Evolutionary conservation across 2,329 filamentous ascomycete genomes (phyloP), one percentile per base, ranked within the genome.

Genomic region (Fusarium pseudoanthophilum): DNA sequence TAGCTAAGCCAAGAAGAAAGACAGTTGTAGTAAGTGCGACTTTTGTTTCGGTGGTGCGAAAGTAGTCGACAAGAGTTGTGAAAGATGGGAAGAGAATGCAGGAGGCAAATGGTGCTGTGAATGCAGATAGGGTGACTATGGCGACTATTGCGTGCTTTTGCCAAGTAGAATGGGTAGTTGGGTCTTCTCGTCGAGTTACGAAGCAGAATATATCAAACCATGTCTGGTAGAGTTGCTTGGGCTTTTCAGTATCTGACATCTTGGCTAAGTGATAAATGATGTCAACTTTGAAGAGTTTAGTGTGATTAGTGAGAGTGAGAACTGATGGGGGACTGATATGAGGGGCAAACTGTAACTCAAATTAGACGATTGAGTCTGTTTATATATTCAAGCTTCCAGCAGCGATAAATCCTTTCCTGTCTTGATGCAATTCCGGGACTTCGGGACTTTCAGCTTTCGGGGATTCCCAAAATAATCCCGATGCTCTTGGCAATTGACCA

Each of bases 61-160:
- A 61, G 37, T 61, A 15, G 15, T 61, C 18, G n/a, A 61, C 49
- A 11, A 57, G 49, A 9, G 58, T 61, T 11, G 58, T 57, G 15
- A 61, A 61, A 2, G 49, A 61, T 39, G 58, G 58, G 24, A 61
- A 57, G 28, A 61, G 24, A 11, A 61, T 61, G 20, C 52, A 57
- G 0, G 58, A 61, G n/a, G 58, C 58, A 18, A 61, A 61, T 6
- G 49, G 58, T 2, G 58, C 49, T 2, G 58, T 61, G 11, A 61
- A 61, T 11, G 58, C 58, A 10, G 36, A 61, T 10, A 61, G n/a
- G 10, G 58, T 61, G 8, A 32, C 43, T 18, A 61, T 36, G 4
- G 49, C 37, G 5, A 61, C 58, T 0, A 61, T 57, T 26, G n/a
- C n/a, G 21, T 61, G 20, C 18, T 57, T 61, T 32, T 61, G 49